A percentile compares a stretch with the other conserved stretches of the same genome.
phyloP scores from a whole-genome alignment of 805 yeast species.

The Candida anglica region DNA sequence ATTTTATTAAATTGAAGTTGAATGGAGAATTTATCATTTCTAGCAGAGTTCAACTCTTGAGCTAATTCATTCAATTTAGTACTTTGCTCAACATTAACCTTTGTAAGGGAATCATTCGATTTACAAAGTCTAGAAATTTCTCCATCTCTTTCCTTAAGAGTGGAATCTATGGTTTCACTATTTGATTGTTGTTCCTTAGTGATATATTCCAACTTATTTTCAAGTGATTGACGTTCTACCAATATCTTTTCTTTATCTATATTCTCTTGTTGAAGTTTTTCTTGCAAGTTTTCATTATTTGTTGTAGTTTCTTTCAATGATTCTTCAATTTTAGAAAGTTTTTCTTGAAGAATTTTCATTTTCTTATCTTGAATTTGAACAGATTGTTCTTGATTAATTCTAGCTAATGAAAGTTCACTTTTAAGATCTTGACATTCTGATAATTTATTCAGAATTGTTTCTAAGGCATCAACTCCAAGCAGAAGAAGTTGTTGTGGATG shows the following conservation, averaged over 20 bases:
- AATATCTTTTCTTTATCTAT: neutral
- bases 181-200: neutral
- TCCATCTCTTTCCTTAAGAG: conserved; percentile 14
- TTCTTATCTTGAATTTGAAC: conserved; percentile 22
- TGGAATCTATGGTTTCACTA: conserved; percentile 4
- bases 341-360: conserved; percentile 15
- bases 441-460: conserved; percentile 20
- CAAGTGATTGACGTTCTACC: neutral
- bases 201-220: neutral
- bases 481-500: neutral
- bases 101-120: conserved; percentile 23
- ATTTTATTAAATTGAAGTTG: conserved; percentile 32
- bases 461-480: conserved; percentile 9
- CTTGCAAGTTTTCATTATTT: conserved; percentile 10
- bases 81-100: conserved; percentile 32
- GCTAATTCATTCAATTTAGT: conserved; percentile 30
- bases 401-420: conserved; percentile 27
- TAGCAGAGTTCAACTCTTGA: conserved; percentile 31
- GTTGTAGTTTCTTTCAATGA: neutral
- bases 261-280: conserved; percentile 10
- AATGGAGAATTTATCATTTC: conserved; percentile 31
- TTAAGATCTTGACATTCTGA: conserved; percentile 23
- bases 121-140: conserved; percentile 25
- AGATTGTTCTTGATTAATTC: conserved; percentile 32
- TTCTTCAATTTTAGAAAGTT: conserved; percentile 14